Conservation (phyloP, 495 filamentous ascomycete species). For the Podospora tetraspora region DNA sequence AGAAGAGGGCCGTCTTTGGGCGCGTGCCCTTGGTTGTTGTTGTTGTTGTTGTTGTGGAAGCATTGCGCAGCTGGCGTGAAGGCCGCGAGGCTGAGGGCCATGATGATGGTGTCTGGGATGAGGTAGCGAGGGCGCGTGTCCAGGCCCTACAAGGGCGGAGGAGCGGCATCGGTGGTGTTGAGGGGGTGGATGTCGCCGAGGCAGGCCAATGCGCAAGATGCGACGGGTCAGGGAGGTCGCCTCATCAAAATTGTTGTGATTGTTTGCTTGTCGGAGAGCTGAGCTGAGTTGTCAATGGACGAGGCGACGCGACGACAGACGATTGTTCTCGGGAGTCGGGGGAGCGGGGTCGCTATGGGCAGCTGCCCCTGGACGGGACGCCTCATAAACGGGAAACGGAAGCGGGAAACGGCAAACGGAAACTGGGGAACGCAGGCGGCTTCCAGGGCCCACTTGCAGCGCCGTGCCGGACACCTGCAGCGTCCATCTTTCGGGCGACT, state of each 20-base stretch:
- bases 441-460: background rate
- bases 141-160: slow-evolving; percentile 14
- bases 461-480: background rate
- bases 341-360: background rate
- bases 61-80: slow-evolving; percentile 17
- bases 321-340: background rate
- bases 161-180: slow-evolving; percentile 21
- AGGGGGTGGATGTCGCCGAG: slow-evolving; percentile 11
- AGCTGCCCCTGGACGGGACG: background rate
- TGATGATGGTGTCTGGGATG: background rate
- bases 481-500: background rate
- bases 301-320: background rate
- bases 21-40: slow-evolving; percentile 19
- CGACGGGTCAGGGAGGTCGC: slow-evolving; percentile 19
- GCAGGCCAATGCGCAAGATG: slow-evolving; percentile 28
- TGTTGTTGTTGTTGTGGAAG: slow-evolving; percentile 10
- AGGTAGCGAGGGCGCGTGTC: slow-evolving; percentile 3
- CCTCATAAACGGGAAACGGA: background rate
- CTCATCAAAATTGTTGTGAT: slow-evolving; percentile 20
- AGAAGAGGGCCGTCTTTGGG: slow-evolving; percentile 76
- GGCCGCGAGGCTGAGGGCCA: background rate
- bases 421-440: background rate
- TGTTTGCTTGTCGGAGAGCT: background rate
- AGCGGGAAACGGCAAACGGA: background rate
- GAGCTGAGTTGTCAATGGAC: background rate